Conservation (phyloP, 441 rosid species). For the Metrosideros polymorpha region DNA sequence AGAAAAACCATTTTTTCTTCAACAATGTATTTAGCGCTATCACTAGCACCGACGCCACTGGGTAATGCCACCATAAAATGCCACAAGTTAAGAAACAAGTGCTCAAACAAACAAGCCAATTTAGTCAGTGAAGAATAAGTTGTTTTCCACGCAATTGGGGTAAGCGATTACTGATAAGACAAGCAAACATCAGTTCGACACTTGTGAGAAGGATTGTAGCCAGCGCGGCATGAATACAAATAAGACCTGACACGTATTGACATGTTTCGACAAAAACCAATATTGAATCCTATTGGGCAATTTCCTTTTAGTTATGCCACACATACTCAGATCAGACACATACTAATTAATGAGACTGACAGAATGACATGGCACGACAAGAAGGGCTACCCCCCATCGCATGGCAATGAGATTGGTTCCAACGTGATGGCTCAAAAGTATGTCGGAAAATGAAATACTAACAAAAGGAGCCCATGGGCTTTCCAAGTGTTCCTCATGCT, state of each 20-base stretch:
- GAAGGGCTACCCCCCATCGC: background rate
- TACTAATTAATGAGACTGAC: rapidly evolving
- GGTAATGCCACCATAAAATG: too few relatives aligned
- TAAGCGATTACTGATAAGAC: too few relatives aligned
- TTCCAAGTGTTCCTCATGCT: background rate
- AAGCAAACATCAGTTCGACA: too few relatives aligned
- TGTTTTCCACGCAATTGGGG: too few relatives aligned
- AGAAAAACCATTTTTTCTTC: too few relatives aligned
- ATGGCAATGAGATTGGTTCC: background rate
- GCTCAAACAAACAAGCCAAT: too few relatives aligned
- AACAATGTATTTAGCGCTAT: too few relatives aligned
- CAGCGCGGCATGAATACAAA: too few relatives aligned
- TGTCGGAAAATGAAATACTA: background rate
- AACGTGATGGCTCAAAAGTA: background rate
- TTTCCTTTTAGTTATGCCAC: background rate
- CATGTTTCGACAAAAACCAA: background rate
- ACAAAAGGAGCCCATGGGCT: background rate
- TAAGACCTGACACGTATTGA: background rate
- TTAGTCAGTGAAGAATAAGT: too few relatives aligned
- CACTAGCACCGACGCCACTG: too few relatives aligned
- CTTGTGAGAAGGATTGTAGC: too few relatives aligned
- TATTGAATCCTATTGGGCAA: background rate
- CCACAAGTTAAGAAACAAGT: too few relatives aligned
- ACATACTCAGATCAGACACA: background rate
- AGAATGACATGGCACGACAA: background rate